phyloP scores from a whole-genome alignment of 345 rosid genomes.

The Lepidium didymum region DNA sequence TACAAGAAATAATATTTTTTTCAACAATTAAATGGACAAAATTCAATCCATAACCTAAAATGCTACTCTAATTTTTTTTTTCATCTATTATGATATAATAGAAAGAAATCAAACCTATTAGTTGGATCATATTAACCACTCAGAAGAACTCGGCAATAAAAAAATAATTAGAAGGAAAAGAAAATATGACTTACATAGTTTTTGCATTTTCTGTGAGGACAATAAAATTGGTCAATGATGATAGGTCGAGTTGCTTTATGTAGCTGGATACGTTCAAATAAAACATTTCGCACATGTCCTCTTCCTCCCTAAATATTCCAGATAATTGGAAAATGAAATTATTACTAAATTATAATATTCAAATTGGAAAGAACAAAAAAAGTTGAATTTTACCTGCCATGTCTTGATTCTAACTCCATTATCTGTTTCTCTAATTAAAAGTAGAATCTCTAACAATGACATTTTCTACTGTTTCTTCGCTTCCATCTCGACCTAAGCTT shows the following conservation, averaged over 20 bases:
- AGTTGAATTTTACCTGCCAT: conserved; percentile 35
- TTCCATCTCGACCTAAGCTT: conserved; percentile 37
- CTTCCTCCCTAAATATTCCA: conserved; percentile 35
- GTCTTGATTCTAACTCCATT: conserved; percentile 54
- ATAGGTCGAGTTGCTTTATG: conserved; percentile 32
- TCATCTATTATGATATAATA: too few species aligned
- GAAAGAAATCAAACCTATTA: too few species aligned
- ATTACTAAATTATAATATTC: neutral
- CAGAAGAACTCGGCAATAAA: too few species aligned
- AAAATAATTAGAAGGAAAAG: neutral
- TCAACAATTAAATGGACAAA: too few species aligned
- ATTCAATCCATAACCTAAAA: too few species aligned
- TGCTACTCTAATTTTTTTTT: too few species aligned
- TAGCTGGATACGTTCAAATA: conserved; percentile 27
- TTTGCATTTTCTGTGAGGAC: conserved; percentile 36
- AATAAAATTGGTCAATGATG: conserved; percentile 48
- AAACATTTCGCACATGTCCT: conserved; percentile 38
- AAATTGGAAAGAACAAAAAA: neutral
- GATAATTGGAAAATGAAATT: neutral
- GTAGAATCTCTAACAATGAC: conserved; percentile 23
- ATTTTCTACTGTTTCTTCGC: conserved; percentile 27
- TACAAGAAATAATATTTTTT: too few species aligned
- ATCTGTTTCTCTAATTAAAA: conserved; percentile 25
- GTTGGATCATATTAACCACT: too few species aligned
- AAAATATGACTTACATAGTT: conserved; percentile 25